Evolutionary conservation across 805 yeast species (phyloP).

Genomic region (Myxozyma vanderwaltii): DNA sequence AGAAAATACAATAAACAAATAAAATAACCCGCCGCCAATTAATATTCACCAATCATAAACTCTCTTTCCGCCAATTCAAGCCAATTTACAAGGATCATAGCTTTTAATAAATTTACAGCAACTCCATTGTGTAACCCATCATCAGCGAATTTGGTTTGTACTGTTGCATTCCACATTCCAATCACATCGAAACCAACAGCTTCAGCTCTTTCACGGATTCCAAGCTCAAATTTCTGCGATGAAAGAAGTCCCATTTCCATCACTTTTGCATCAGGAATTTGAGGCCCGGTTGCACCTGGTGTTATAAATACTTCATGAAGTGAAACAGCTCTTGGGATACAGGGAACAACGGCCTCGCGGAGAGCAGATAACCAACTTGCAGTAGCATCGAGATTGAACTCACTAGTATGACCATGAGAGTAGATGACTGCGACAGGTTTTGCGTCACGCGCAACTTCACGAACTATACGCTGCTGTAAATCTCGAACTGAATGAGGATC

Average conservation of each 20-base stretch:
- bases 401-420: conserved; percentile 8
- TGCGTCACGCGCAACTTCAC: neutral
- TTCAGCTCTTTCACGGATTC: conserved; percentile 5
- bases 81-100: conserved; percentile 32
- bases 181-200: conserved; percentile 13
- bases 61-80: conserved; percentile 18
- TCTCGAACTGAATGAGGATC: neutral
- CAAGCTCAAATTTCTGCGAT: conserved; percentile 20
- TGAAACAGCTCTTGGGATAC: neutral
- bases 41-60: neutral
- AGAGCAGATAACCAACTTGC: conserved; percentile 13
- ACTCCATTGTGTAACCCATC: conserved; percentile 25
- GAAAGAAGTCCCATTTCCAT: conserved; percentile 9
- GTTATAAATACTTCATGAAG: conserved; percentile 23
- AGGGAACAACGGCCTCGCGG: conserved; percentile 7
- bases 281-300: conserved; percentile 29
- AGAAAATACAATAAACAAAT: neutral
- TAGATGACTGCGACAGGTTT: conserved; percentile 25
- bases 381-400: conserved; percentile 10
- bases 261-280: neutral
- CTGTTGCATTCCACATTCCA: conserved; percentile 33
- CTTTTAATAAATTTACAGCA: conserved; percentile 23
- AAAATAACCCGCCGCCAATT: neutral
- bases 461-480: neutral
- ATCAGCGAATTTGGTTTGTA: conserved; percentile 20